Evolutionary conservation across 192 early-diverging fungal genomes (phyloP), one percentile per base, ranked within the genome.

Genomic region (Coemansia erecta): DNA sequence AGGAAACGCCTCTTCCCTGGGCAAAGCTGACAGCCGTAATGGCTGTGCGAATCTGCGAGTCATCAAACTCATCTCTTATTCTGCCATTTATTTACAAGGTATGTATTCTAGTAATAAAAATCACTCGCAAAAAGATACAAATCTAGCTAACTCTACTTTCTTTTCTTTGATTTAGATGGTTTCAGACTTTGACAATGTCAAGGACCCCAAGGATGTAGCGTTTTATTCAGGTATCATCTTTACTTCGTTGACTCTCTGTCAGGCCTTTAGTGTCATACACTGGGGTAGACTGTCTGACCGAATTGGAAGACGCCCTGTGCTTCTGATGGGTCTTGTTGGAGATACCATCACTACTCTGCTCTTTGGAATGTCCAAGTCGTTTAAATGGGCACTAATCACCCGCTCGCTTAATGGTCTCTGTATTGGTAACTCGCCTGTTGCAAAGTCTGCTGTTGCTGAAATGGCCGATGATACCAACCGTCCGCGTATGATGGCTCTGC

Each of bases 381-480:
- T 86, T 19, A 40, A 42, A 13, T 83, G 81, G 82, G 92, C 90
- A 3, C 72, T 93, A 21, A 49, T 64, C 4, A 63, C 83, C 15
- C 81, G 91, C 33, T 77, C 79, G 1, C 56, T 88, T 54, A 87
- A 87, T 53, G 90, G 93, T 1, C 61, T 88, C 14, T 62, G 91
- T 17, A 90, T 89, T 62, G 92, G 85, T 4, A 91, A 88, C 48
- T 78, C 85, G 17, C 90, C 91, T 9, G 92, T 94, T 14, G 84
- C 88, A 28, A 92, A 93, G 63, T 89, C 87, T 17, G 83, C 90
- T 24, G 64, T 95, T 23, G 90, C 88, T 2, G 94, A 97, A 78
- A 86, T 97, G 35, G 87, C 92, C 19, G 92, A 94, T 61, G 65
- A 82, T 3, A 85, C 87, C 0, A 97, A 94, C 67, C 85, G 87